Evolutionary conservation across 2,329 filamentous ascomycete species (phyloP), one percentile per base, ranked within the genome.

Genomic region (Fusarium sp.): DNA sequence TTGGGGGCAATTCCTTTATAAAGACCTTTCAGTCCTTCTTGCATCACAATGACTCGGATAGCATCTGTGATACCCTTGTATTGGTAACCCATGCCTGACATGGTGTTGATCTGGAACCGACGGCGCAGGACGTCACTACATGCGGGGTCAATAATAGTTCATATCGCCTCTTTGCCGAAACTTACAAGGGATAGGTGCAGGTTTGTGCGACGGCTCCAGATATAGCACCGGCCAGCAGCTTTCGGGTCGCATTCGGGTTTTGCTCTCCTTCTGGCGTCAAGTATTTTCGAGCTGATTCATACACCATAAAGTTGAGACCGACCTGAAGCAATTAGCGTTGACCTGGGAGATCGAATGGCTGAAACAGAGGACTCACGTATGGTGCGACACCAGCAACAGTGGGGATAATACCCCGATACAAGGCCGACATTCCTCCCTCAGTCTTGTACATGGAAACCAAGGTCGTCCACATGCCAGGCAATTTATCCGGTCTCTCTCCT

Each of bases 1-100:
- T 99, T 99, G 0, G 97, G 97, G 18, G 95, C 91, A 76, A 99
- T 96, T 66, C 97, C 97, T 83, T 98, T 99, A 88, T 98, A 99
- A 50, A 99, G 85, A 60, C 97, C 97, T 69, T 88, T 88, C 64
- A 96, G 43, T 34, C 97, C 97, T 85, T 99, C 97, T 78, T 97
- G 92, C 56, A 89, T 84, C 64, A 98, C 83, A 78, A 99, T 99
- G 60, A 94, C 91, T 61, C 87, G 90, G 73, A 99, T 86, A 5
- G 97, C 97, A 81, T 98, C 95, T 72, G 91, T 88, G 50, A 99
- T 92, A 8, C 92, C 93, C 79, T 94, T 95, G 86, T 99, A 99
- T 82, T 96, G 91, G 84, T 98, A 98, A 60, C 97, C 97, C 92
- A 99, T 96, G 61, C 97, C 97, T 57, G 94, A 95, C 97, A 99